Conservation (phyloP, 2,329 filamentous ascomycete genomes). For the Penicillium concentricum region DNA sequence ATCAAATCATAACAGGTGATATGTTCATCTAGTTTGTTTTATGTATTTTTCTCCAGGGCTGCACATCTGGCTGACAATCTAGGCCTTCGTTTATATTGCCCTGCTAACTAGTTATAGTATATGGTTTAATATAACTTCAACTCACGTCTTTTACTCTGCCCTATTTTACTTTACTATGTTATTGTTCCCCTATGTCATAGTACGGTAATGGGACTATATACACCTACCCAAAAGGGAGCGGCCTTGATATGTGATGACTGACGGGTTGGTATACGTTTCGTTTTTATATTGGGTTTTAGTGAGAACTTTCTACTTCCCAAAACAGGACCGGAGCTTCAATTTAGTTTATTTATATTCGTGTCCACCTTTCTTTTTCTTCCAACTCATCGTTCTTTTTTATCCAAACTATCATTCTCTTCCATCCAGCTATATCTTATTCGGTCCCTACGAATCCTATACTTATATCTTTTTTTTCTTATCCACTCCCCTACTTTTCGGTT, state of each 20-base stretch:
- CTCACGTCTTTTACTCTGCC: background rate
- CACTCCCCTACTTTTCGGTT: background rate
- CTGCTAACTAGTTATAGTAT: too few relatives aligned
- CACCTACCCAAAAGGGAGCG: background rate
- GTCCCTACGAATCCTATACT: background rate
- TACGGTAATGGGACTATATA: background rate
- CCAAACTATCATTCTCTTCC: background rate
- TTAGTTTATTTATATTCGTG: background rate
- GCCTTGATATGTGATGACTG: background rate
- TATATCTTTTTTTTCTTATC: background rate
- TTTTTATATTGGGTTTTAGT: background rate
- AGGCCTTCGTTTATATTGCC: background rate
- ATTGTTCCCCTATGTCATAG: background rate
- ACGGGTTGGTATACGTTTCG: background rate
- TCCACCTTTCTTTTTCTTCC: background rate
- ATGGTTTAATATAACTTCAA: background rate
- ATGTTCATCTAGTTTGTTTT: background rate
- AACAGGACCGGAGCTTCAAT: background rate
- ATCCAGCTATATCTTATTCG: background rate
- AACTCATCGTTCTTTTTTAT: background rate
- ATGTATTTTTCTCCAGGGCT: too few relatives aligned
- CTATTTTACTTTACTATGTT: background rate
- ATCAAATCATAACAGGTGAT: conserved; percentile 1
- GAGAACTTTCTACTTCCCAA: background rate
- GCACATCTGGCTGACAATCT: background rate